Conservation (phyloP, 768 basidiomycete species). For the Boletus sp. region DNA sequence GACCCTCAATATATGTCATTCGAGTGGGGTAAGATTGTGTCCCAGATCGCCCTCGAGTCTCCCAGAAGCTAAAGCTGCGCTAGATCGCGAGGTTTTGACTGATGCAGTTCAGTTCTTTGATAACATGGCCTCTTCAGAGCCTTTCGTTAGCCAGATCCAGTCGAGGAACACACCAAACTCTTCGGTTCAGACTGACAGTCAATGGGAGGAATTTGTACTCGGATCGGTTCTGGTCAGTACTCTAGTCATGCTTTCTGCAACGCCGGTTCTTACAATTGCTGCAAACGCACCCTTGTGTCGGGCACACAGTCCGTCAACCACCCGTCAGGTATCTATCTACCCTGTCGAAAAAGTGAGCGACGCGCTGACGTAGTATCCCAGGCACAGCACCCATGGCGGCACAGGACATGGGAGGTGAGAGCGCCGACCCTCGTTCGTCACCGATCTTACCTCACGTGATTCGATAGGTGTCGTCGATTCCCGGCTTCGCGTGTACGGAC, state of each 20-base stretch:
- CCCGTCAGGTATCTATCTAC: background rate
- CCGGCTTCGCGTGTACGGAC: background rate
- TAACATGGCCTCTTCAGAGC: background rate
- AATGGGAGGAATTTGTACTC: background rate
- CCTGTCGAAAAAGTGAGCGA: background rate
- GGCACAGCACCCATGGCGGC: constrained; percentile 4
- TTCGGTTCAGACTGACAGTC: background rate
- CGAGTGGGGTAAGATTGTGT: background rate
- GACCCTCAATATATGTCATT: background rate
- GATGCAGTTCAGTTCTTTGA: background rate
- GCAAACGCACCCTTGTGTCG: background rate
- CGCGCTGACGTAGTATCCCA: background rate
- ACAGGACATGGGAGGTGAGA: background rate
- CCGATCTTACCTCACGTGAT: background rate
- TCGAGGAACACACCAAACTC: background rate
- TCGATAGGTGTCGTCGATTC: background rate
- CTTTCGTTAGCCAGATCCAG: background rate
- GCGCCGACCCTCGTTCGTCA: background rate
- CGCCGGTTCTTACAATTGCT: background rate
- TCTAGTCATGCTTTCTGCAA: background rate
- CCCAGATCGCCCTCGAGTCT: too few relatives aligned
- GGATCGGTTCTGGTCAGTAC: background rate
- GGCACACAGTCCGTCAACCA: background rate
- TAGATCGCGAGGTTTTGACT: background rate
- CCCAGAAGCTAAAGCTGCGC: background rate